phyloP scores from a whole-genome alignment of 2,329 filamentous ascomycete genomes.

The Penicillium sp. region DNA sequence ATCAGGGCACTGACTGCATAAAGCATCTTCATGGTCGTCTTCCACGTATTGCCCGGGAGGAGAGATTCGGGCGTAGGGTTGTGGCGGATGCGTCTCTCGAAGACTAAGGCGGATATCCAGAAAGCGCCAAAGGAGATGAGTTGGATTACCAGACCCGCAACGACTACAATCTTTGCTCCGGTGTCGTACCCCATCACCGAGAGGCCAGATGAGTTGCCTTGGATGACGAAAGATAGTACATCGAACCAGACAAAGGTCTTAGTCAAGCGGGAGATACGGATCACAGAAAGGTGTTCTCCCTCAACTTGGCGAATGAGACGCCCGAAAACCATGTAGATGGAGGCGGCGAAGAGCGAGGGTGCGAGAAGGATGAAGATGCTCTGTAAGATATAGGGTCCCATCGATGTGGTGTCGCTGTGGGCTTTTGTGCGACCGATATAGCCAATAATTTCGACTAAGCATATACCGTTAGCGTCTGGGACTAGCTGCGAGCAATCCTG shows the following conservation, averaged over 20 bases:
- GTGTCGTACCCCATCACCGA: slow-evolving; percentile 17
- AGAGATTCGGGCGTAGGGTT: background rate
- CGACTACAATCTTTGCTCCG: background rate
- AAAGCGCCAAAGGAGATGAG: background rate
- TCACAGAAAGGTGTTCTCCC: slow-evolving; percentile 39
- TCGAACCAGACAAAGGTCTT: slow-evolving; percentile 46
- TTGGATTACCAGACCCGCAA: background rate
- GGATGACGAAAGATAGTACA: slow-evolving; percentile 45
- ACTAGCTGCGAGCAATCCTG: too few species aligned
- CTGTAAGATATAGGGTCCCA: slow-evolving; percentile 37
- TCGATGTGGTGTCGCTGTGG: slow-evolving; percentile 9
- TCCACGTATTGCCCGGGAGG: slow-evolving; percentile 5
- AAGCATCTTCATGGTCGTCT: slow-evolving; percentile 14
- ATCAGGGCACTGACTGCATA: slow-evolving; percentile 30
- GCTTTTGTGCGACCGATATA: background rate
- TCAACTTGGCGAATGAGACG: slow-evolving; percentile 41
- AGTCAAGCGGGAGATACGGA: slow-evolving; percentile 42
- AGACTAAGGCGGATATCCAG: background rate
- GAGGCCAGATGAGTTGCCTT: slow-evolving; percentile 23
- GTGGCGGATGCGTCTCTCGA: background rate
- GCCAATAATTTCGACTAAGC: background rate
- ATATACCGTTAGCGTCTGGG: too few species aligned
- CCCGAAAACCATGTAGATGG: slow-evolving; percentile 46
- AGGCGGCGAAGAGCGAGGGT: slow-evolving; percentile 46
- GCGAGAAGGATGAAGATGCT: slow-evolving; percentile 44